Evolutionary conservation across 257 asterid species (phyloP).

Genomic region (Paraleonurus japonicus): DNA sequence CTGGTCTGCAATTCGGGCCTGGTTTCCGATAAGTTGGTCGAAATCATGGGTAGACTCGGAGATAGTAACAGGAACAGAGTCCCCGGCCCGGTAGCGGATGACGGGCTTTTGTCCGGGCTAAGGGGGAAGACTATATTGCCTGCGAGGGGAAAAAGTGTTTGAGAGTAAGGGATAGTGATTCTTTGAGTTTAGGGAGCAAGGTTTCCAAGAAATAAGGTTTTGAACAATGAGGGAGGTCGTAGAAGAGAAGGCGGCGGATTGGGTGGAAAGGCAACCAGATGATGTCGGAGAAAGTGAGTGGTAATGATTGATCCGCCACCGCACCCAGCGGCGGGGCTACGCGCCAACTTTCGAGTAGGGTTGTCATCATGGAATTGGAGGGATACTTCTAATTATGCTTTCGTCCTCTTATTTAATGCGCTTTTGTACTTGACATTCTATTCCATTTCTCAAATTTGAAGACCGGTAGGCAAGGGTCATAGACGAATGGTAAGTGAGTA

Average conservation of each 20-base stretch:
- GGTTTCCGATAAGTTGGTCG: constrained; percentile 28
- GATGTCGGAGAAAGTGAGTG: too few relatives aligned
- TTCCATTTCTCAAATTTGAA: too few relatives aligned
- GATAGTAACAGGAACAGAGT: constrained; percentile 36
- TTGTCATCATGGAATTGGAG: too few relatives aligned
- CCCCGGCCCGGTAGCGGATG: constrained; percentile 33
- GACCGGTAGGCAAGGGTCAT: too few relatives aligned
- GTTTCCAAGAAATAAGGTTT: constrained; percentile 29
- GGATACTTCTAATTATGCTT: too few relatives aligned
- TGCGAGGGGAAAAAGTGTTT: constrained; percentile 45
- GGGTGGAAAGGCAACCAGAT: constrained; percentile 41
- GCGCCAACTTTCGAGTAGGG: too few relatives aligned
- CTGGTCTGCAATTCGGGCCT: constrained; percentile 33
- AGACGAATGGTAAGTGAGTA: too few relatives aligned
- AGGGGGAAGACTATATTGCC: constrained; percentile 35
- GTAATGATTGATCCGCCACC: too few relatives aligned
- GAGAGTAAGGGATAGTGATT: constrained; percentile 47
- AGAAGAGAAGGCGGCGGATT: constrained; percentile 43
- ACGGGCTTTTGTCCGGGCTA: constrained; percentile 25
- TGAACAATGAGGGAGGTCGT: neutral
- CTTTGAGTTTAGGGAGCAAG: constrained; percentile 38
- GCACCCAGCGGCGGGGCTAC: too few relatives aligned
- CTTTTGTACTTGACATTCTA: too few relatives aligned
- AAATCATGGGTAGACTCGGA: constrained; percentile 32
- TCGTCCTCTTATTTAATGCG: too few relatives aligned